A percentile compares a stretch with the other conserved stretches of the same genome.
Evolutionary conservation across 148 eudicot genomes (phyloP).

Genomic region (Vaccinium corymbosum): DNA sequence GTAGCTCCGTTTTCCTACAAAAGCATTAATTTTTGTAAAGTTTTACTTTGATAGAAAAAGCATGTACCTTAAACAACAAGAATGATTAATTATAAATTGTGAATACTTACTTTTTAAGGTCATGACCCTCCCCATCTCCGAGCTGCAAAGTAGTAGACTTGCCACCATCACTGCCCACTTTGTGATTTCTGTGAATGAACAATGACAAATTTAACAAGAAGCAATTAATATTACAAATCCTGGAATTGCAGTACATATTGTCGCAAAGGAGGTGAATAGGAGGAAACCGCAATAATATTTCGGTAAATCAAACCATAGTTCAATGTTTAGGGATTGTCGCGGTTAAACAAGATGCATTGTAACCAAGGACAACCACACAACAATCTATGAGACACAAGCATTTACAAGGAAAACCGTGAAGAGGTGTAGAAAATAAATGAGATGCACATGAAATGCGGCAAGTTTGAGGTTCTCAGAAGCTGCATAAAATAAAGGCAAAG

Average conservation of each 20-base stretch:
- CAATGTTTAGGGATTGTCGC: not conserved
- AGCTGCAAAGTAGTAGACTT: slow-evolving; percentile 45
- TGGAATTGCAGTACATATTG: not conserved
- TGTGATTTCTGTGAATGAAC: slow-evolving; percentile 35
- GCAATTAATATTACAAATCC: not conserved
- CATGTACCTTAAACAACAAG: not conserved
- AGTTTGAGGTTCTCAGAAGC: not conserved
- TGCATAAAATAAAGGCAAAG: slow-evolving; percentile 1
- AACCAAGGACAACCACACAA: not conserved
- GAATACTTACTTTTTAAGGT: slow-evolving; percentile 55
- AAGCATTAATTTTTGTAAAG: not conserved
- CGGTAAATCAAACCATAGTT: not conserved
- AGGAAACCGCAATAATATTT: not conserved
- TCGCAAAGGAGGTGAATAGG: not conserved
- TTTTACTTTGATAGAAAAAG: not conserved
- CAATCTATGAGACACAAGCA: not conserved
- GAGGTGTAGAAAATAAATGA: too few relatives aligned
- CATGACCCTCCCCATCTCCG: slow-evolving; percentile 53
- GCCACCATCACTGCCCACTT: slow-evolving; percentile 25
- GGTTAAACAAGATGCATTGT: not conserved
- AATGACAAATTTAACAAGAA: slow-evolving; percentile 1
- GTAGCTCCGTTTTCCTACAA: slow-evolving; percentile 75
- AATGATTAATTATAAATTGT: not conserved
- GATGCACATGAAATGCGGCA: not conserved
- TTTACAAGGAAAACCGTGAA: not conserved